Base-by-base conservation (phyloP, 2,329 filamentous ascomycete genomes). In the Chalara sp. region DNA sequence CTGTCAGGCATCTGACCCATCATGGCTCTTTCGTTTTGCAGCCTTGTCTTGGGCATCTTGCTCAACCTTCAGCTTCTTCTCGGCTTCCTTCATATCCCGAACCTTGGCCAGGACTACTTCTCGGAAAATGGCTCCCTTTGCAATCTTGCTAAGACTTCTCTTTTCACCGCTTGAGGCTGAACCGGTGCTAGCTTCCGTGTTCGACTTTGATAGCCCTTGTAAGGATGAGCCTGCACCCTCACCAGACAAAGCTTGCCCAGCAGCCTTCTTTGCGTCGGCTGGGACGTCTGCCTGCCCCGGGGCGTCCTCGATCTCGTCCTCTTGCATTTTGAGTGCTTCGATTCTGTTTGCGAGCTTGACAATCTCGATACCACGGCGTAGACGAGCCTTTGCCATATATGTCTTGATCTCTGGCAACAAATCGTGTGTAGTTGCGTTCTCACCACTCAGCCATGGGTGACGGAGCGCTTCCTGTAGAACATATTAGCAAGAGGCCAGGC, bases 261-360 rank as follows among this genome's bases (percentile, higher is more conserved):
- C 81, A 33, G 81, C 81, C 56, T 79, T 67, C 55, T 76, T 79
- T 44, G 72, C 65, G 50, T 72, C 69, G 44, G 80, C 79, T 35
- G 83, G 80, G 48, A 79, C 71, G 40, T 75, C 73, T 35, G 82
- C 67, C 59, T 87, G 80, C 48, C 78, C 78, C 31, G 83, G 82
- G 63, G 91, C 83, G 53, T 84, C 84, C 51, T 87, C 86, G 58
- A 89, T 83, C 53, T 93, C 89, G 58, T 96, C 90, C 64, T 96
- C 91, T 68, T 93, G 86, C 75, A 95, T 86, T 73, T 90, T 95
- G 73, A 99, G 85, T 32, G 87, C 80, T 68, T 96, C 89, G 72
- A 99, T 97, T 57, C 92, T 88, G 72, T 96, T 96, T 58, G 89
- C 84, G 49, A 99, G 82, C 73, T 95, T 96, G 76, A 97, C 87